Base-by-base conservation (phyloP, 139 green algal species). In the Medakamo hakoo region DNA sequence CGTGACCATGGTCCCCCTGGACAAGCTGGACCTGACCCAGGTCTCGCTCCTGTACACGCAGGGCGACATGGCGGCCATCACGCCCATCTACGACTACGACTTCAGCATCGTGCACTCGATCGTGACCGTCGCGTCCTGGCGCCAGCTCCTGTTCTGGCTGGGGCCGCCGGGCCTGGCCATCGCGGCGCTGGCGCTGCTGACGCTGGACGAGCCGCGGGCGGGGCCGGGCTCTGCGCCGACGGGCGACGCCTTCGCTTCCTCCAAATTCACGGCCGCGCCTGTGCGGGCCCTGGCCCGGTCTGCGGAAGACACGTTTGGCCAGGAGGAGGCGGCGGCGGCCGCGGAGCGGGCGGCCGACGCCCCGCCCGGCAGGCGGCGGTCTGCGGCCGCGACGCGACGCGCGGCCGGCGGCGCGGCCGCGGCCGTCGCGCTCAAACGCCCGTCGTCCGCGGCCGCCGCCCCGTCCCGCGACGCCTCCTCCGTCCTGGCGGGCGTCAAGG, bases 61-160 rank as follows among this genome's bases (percentile, higher is more conserved):
- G 28, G 88, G 88, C 22, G 82, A 94, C 55, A 84, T 84, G 72
- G 88, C 85, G n/a, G 86, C 85, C 18, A 79, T 91, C 1, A 78
- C 73, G 1, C 86, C 86, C 9, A 74, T 89, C 40, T 88, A 82
- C 66, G 76, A 82, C 58, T 94, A 92, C 71, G 74, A 85, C 67
- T 88, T 86, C 65, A 66, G 67, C 30, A 58, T 79, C 9, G 71
- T 80, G 49, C 66, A 75, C 21, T 76, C 75, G 32, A 69, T 30
- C n/a, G 18, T 60, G 23, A 58, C 56, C 20, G 59, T 52, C 56
- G 59, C 64, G 29, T 72, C 71, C 22, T 91, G 84, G 84, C 75
- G 83, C 23, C 30, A 76, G 60, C 68, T 90, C 58, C 62, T 90
- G 30, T 65, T 55, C 14, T 87, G 74, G 78, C 63, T 90, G 27